phyloP scores from a whole-genome alignment of 2,329 filamentous ascomycete species.

The Delphinella strobiligena region DNA sequence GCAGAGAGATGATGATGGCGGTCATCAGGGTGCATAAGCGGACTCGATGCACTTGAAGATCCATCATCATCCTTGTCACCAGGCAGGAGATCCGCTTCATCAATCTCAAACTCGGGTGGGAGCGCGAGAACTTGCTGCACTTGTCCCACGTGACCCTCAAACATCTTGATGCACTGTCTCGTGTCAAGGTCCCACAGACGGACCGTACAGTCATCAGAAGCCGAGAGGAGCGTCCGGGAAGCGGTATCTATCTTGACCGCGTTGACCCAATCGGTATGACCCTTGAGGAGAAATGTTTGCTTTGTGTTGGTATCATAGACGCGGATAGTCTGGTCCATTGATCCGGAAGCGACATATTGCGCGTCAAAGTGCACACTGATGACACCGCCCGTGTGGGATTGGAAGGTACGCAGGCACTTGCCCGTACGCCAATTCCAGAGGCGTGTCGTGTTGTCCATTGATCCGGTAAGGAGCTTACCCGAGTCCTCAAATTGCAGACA shows the following conservation, averaged over 20 bases:
- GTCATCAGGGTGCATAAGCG: slow-evolving; percentile 3
- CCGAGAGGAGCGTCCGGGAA: slow-evolving; percentile 78
- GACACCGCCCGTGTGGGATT: slow-evolving; percentile 69
- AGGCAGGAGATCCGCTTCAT: slow-evolving; percentile 50
- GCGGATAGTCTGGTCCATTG: slow-evolving; percentile 78
- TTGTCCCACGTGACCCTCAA: slow-evolving; percentile 84
- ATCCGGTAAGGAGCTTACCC: slow-evolving; percentile 73
- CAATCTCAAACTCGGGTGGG: slow-evolving; percentile 79
- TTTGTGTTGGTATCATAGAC: slow-evolving; percentile 87
- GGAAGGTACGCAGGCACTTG: slow-evolving; percentile 68
- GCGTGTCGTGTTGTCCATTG: slow-evolving; percentile 74
- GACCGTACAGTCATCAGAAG: slow-evolving; percentile 79
- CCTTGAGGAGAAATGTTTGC: slow-evolving; percentile 65
- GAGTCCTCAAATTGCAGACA: slow-evolving; percentile 87
- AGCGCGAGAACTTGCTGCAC: slow-evolving; percentile 84
- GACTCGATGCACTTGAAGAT: slow-evolving; percentile 16
- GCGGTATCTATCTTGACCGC: slow-evolving; percentile 75
- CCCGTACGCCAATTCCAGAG: slow-evolving; percentile 97
- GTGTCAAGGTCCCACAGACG: slow-evolving; percentile 90
- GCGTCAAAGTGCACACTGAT: slow-evolving; percentile 80
- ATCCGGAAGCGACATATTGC: slow-evolving; percentile 75
- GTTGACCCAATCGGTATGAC: slow-evolving; percentile 93
- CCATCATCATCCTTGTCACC: slow-evolving; percentile 42
- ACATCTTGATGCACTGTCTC: slow-evolving; percentile 61
- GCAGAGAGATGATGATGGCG: slow-evolving; percentile 9